A percentile compares a stretch with the other conserved stretches of the same genome.
phyloP scores from a whole-genome alignment of 805 yeast species.

The Candida michaelii region DNA sequence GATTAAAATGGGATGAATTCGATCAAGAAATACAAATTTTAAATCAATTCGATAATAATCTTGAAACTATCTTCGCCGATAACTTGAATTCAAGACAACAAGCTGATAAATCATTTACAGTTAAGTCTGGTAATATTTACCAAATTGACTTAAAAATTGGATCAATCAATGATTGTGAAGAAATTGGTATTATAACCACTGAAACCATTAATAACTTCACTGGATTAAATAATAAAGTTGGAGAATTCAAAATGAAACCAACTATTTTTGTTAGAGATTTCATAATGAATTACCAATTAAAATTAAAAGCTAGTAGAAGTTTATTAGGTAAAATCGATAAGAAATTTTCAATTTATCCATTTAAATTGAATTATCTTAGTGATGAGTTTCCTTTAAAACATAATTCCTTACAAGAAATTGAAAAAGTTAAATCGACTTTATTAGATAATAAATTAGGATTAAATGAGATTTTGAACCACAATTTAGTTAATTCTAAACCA shows the following conservation, averaged over 20 bases:
- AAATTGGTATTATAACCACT: constrained; percentile 67
- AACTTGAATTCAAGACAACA: constrained; percentile 19
- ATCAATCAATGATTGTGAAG: constrained; percentile 52
- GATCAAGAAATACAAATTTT: constrained; percentile 69
- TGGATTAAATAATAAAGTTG: constrained; percentile 58
- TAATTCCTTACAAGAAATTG: constrained; percentile 37
- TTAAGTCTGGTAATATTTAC: constrained; percentile 83
- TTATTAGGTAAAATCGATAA: constrained; percentile 71
- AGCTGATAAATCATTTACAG: constrained; percentile 61
- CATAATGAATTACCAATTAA: constrained; percentile 76
- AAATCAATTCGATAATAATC: constrained; percentile 21
- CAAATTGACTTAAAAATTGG: constrained; percentile 80
- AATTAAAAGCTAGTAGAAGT: constrained; percentile 70
- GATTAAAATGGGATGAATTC: constrained; percentile 83
- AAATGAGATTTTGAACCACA: constrained; percentile 76
- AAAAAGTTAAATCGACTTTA: constrained; percentile 51
- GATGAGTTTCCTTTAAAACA: constrained; percentile 58
- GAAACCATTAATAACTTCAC: constrained; percentile 63
- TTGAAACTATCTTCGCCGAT: constrained; percentile 10
- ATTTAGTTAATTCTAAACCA: constrained; percentile 71
- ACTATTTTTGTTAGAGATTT: constrained; percentile 83
- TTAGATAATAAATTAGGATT: constrained; percentile 71
- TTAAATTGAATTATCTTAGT: constrained; percentile 76
- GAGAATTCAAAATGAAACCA: constrained; percentile 57
- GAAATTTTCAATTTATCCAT: constrained; percentile 82